Evolutionary conservation across 257 asterid species (phyloP).

Genomic region (Jaltomata sinuosa): DNA sequence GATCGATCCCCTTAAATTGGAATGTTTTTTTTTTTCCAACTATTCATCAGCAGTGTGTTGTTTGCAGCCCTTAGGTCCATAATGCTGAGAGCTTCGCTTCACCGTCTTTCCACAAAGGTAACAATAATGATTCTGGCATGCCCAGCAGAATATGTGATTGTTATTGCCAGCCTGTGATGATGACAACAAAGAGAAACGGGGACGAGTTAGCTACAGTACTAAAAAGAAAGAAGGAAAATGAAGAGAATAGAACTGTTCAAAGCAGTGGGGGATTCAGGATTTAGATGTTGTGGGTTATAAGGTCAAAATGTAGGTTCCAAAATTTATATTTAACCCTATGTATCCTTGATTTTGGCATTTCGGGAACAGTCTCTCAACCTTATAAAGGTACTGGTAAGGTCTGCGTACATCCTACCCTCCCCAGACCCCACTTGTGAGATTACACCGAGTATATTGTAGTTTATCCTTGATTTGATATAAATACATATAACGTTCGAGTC

Average conservation of each 20-base stretch:
- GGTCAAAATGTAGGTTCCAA: background rate
- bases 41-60: constrained; percentile 60
- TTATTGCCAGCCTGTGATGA: constrained; percentile 52
- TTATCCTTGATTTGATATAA: too few species aligned
- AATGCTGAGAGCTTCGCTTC: constrained; percentile 61
- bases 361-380: too few species aligned
- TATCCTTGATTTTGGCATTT: background rate
- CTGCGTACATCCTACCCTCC: too few species aligned
- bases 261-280: background rate
- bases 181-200: background rate
- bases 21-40: constrained; percentile 29
- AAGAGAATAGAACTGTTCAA: background rate
- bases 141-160: constrained; percentile 91
- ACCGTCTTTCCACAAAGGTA: constrained; percentile 64
- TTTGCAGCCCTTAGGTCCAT: constrained; percentile 79
- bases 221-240: background rate
- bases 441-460: too few species aligned
- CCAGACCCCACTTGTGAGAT: too few species aligned
- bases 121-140: constrained; percentile 85
- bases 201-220: background rate
- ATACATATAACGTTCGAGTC: background rate
- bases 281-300: background rate
- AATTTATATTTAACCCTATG: background rate
- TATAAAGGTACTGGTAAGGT: too few species aligned
- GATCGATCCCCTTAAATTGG: constrained; percentile 13